phyloP scores from a whole-genome alignment of 2,329 filamentous ascomycete genomes.

The Aureobasidium sp. region DNA sequence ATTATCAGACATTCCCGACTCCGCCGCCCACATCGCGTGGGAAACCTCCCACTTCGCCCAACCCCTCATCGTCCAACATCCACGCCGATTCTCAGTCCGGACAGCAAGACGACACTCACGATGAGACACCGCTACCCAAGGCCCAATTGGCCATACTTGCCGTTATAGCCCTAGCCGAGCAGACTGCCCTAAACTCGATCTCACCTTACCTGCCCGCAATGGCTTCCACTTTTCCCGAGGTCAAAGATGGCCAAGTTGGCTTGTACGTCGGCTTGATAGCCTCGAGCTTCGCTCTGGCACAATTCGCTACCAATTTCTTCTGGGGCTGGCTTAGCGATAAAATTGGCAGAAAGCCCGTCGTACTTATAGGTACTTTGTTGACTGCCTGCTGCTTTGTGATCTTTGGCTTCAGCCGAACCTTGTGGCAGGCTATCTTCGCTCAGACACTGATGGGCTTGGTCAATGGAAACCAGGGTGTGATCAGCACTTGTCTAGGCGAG shows the following conservation, averaged over 20 bases:
- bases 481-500: conserved; percentile 88
- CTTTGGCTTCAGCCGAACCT: conserved; percentile 76
- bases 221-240: conserved; percentile 75
- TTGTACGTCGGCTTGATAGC: conserved; percentile 87
- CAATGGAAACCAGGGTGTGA: conserved; percentile 90
- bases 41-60: conserved; percentile 43
- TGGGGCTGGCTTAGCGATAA: conserved; percentile 80
- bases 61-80: conserved; percentile 12
- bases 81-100: conserved; percentile 24
- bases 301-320: conserved; percentile 84
- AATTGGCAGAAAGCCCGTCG: conserved; percentile 72
- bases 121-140: conserved; percentile 68
- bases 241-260: conserved; percentile 62
- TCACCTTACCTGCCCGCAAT: conserved; percentile 91
- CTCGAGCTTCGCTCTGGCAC: conserved; percentile 83
- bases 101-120: conserved; percentile 28
- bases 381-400: conserved; percentile 72
- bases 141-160: conserved; percentile 78
- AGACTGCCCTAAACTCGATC: conserved; percentile 95
- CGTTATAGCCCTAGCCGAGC: conserved; percentile 81
- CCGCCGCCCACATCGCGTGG: conserved; percentile 45
- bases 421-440: conserved; percentile 78
- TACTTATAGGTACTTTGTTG: conserved; percentile 72
- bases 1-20: conserved; percentile 77
- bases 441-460: conserved; percentile 86